Percentiles rank a stretch among this genome's conserved stretches.
These are phyloP conservation scores for Fusarium haematococcum DNA, from an alignment of 2,329 filamentous ascomycete genomes.

Conservation along the genomic window DNA sequence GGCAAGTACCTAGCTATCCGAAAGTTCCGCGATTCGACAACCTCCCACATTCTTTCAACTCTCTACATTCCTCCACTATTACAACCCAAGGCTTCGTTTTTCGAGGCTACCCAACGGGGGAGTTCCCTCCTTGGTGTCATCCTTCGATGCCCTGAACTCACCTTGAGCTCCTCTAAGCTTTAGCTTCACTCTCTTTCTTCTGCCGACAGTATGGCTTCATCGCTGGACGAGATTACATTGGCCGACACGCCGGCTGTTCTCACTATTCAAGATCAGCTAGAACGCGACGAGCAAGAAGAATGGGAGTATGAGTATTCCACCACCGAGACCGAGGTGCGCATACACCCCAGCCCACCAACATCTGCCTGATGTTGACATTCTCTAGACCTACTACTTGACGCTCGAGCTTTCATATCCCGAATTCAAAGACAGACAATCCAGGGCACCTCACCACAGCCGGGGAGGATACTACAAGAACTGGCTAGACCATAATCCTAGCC, in stretches of 20 bases:
- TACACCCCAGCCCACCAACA: background rate
- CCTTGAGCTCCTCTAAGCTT: background rate
- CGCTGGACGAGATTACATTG: conserved; percentile 27
- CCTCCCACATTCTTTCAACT: conserved; percentile 4
- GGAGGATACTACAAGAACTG: conserved; percentile 62
- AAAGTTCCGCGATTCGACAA: conserved; percentile 9
- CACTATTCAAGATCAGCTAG: conserved; percentile 45
- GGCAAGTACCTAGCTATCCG: conserved; percentile 24
- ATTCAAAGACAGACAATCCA: conserved; percentile 61
- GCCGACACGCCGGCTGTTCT: conserved; percentile 45
- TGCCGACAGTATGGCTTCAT: conserved; percentile 22
- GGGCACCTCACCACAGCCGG: conserved; percentile 52
- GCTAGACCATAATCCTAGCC: conserved; percentile 48
- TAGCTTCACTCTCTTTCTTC: background rate
- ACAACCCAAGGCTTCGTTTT: background rate
- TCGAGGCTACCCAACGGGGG: background rate
- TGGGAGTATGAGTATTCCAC: conserved; percentile 77
- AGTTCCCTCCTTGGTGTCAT: background rate
- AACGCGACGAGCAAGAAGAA: conserved; percentile 64
- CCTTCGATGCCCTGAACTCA: background rate
- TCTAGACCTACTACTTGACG: conserved; percentile 72
- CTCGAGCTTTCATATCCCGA: conserved; percentile 72
- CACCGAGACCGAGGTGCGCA: conserved; percentile 69
- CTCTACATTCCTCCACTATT: background rate
- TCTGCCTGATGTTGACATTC: conserved; percentile 15